phyloP scores from a whole-genome alignment of 2,329 filamentous ascomycete genomes.

The Colletotrichum sp. region DNA sequence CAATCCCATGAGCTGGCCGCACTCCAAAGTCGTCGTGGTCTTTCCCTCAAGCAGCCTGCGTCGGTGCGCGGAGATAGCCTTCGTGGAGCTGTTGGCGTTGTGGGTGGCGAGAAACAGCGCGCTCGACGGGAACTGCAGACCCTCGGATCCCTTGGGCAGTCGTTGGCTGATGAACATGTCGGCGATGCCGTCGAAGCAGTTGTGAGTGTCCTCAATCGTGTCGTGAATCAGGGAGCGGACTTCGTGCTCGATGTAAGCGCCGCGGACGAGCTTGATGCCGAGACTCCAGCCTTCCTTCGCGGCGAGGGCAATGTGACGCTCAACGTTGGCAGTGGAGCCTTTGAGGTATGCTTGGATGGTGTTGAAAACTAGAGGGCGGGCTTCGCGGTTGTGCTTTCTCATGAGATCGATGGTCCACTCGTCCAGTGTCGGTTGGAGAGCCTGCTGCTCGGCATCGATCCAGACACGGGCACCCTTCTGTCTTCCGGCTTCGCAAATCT shows the following conservation, averaged over 20 bases:
- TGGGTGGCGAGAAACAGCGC: slow-evolving; percentile 81
- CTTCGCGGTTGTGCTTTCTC: slow-evolving; percentile 72
- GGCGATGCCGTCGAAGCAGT: slow-evolving; percentile 74
- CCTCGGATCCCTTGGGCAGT: slow-evolving; percentile 26
- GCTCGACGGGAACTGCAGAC: slow-evolving; percentile 57
- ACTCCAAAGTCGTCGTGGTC: slow-evolving; percentile 44
- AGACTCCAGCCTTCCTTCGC: slow-evolving; percentile 66
- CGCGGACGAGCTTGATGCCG: slow-evolving; percentile 78
- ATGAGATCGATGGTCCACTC: slow-evolving; percentile 81
- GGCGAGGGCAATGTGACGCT: slow-evolving; percentile 64
- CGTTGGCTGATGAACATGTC: slow-evolving; percentile 71
- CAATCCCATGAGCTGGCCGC: slow-evolving; percentile 64
- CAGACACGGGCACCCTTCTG: slow-evolving; percentile 74
- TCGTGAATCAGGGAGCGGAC: slow-evolving; percentile 74
- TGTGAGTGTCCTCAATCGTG: slow-evolving; percentile 74
- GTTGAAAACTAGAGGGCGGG: slow-evolving; percentile 75
- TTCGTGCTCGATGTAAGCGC: slow-evolving; percentile 75
- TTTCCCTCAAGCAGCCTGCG: slow-evolving; percentile 51
- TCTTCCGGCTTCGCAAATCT: slow-evolving; percentile 75
- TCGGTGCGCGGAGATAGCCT: slow-evolving; percentile 68
- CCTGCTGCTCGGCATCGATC: slow-evolving; percentile 86
- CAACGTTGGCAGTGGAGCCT: slow-evolving; percentile 61
- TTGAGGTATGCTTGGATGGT: slow-evolving; percentile 83
- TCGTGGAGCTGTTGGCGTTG: slow-evolving; percentile 58
- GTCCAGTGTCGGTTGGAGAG: slow-evolving; percentile 80